Base-by-base conservation (phyloP, 306 rosid species). In the Echinosophora koreensis region DNA sequence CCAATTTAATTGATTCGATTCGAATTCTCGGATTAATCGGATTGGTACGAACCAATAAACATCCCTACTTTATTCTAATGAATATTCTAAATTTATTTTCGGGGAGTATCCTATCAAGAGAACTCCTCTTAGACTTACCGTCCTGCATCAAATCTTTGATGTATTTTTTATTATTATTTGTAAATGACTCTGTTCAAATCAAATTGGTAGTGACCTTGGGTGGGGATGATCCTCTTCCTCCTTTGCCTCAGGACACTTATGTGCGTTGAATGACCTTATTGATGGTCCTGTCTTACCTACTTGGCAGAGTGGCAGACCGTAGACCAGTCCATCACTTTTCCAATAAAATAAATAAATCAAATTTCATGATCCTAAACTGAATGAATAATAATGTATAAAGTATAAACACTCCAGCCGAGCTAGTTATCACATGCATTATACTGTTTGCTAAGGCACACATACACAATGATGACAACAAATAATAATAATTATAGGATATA, bases 401-500 rank as follows among this genome's bases (percentile, higher is more conserved):
- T 32, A 51, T 70, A 70, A 34, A 18, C 66, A 52, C 50, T 49
- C 81, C 68, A 61, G 50, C 65, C 73, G 68, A 78, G 72, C 65
- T 76, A 72, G 80, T 70, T 63, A 83, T 60, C 87, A 83, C 93
- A 87, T 87, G 93, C 89, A 78, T 76, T 83, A 60, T 76, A 87
- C 82, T 78, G 86, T 89, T 78, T 78, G 63, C 55, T 69, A 38
- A 78, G 6, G 63, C 84, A 39, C 67, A 35, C 67, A 64, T 32
- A 70, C 74, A 70, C 51, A 79, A 79, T 69, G 34, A 78, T 78
- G 59, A 50, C 39, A 38, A 62, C 49, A 57, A 71, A 66, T 71
- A 55, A 71, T 76, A 55, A 67, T 67, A 14, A 78, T 57, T 69
- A 76, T 51, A 32, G n/a, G n/a, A n/a, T n/a, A n/a, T n/a, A n/a